These are phyloP conservation scores for Colletotrichum sp. DNA, from an alignment of 2,329 filamentous ascomycete genomes.

Conservation along the genomic window DNA sequence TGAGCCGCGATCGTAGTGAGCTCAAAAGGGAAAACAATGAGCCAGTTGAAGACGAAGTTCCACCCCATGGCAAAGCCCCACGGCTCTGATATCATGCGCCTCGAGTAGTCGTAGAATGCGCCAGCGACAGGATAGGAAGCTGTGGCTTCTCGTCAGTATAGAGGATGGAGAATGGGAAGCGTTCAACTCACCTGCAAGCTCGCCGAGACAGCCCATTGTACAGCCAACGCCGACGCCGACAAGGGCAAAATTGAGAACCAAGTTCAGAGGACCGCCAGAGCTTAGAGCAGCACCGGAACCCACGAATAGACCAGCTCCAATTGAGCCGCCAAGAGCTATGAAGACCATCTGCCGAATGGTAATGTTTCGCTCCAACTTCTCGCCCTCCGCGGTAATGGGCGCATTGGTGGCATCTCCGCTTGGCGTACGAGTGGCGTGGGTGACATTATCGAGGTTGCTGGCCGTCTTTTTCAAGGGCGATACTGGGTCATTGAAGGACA, in stretches of 20 bases:
- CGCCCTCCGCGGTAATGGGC: neutral
- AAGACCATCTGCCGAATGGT: conserved; percentile 38
- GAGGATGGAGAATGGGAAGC: neutral
- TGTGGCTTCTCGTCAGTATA: conserved; percentile 5
- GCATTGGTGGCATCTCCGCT: neutral
- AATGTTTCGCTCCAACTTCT: conserved; percentile 29
- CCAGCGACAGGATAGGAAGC: conserved; percentile 37
- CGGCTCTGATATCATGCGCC: conserved; percentile 39
- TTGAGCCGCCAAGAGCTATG: conserved; percentile 39
- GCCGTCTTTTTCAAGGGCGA: neutral
- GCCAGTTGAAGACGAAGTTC: conserved; percentile 41
- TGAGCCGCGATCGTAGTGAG: conserved; percentile 38
- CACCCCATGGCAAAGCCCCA: conserved; percentile 46
- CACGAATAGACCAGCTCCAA: conserved; percentile 40
- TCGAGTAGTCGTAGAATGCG: conserved; percentile 43
- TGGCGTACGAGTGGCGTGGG: neutral
- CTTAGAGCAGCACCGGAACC: conserved; percentile 34
- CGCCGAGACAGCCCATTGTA: conserved; percentile 32
- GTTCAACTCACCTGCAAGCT: conserved; percentile 28
- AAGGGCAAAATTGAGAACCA: conserved; percentile 35
- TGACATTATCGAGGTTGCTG: neutral
- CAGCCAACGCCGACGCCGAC: conserved; percentile 36
- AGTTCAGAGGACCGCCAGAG: conserved; percentile 32
- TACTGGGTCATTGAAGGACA: neutral
- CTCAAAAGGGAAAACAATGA: conserved; percentile 42